phyloP scores from a whole-genome alignment of 768 basidiomycete genomes.

The Termitomyces sp. region DNA sequence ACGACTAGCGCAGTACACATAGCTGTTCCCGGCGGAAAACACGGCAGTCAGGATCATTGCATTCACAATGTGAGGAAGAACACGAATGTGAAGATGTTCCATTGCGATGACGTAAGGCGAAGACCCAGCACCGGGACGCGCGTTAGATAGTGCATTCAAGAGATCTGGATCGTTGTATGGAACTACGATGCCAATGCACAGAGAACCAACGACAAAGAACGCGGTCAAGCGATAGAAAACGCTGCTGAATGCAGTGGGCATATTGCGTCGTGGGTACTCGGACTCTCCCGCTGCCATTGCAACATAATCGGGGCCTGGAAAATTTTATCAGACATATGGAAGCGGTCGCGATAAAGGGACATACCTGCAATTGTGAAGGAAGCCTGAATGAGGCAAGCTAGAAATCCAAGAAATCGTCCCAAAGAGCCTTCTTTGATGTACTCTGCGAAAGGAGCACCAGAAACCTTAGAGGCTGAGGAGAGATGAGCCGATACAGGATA shows the following conservation, averaged over 20 bases:
- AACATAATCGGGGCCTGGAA: conserved; percentile 43
- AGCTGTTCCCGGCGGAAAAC: conserved; percentile 71
- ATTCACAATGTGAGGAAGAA: conserved; percentile 68
- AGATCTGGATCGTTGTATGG: conserved; percentile 63
- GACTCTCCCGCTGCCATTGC: conserved; percentile 69
- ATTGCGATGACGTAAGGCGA: conserved; percentile 89
- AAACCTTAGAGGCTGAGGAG: conserved; percentile 32
- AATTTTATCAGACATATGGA: neutral
- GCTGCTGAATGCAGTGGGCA: conserved; percentile 66
- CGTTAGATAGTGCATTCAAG: conserved; percentile 46
- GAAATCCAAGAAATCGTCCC: conserved; percentile 59
- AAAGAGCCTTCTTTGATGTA: conserved; percentile 46
- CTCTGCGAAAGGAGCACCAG: conserved; percentile 51
- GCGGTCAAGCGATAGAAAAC: conserved; percentile 76
- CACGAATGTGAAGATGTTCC: conserved; percentile 57
- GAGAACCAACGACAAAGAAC: conserved; percentile 71
- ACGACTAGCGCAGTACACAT: conserved; percentile 54
- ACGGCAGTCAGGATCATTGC: conserved; percentile 61
- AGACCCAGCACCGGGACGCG: conserved; percentile 49
- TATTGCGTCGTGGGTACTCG: conserved; percentile 58
- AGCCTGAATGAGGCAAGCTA: conserved; percentile 56
- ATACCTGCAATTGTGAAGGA: conserved; percentile 56
- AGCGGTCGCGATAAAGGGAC: neutral
- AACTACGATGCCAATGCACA: conserved; percentile 74
- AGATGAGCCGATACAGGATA: neutral